Base-by-base conservation (phyloP, 2,329 filamentous ascomycete species). In the Amauroascus verrucosus region DNA sequence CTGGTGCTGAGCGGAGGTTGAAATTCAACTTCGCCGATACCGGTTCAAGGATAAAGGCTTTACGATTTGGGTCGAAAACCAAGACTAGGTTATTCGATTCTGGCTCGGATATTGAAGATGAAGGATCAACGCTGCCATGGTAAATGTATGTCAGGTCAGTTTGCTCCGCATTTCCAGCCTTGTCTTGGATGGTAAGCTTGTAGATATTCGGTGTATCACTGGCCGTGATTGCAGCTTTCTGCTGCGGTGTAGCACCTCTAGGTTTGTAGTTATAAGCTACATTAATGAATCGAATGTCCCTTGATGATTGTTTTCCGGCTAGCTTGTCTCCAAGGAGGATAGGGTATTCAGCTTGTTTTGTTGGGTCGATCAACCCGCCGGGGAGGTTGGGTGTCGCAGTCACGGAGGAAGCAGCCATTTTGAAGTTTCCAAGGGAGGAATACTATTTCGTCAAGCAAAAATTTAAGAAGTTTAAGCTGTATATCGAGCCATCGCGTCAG, bases 1-100 rank as follows among this genome's bases (percentile, higher is more conserved):
- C 79, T 1, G 85, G 86, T 13, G 82, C 82, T 53, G 78, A 81
- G 50, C 80, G 82, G 51, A 95, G 72, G 67, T 95, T 96, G 84
- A 95, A 90, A 63, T 88, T 84, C 70, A 95, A 85, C 37, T 83
- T 83, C n/a, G 83, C 85, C 64, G 88, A 81, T 52, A 96, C 75
- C 49, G 82, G 82, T 71, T 96, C 88, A 52, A 96, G 77, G 26
- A 93, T 82, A 60, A 93, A 93, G 53, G 79, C 84, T 63, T 91
- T 82, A 50, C 81, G 82, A 16, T 76, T 73, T 7, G 84, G 77
- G 67, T 95, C 86, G 64, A 91, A 93, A 54, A 91, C 79, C 49
- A 95, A 77, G 8, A 77, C 72, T 46, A 73, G 60, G 46, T 65
- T 67, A 51, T 63, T 66, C 32, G 65, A 63, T 32, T 65, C 60